A percentile compares a stretch with the other conserved stretches of the same genome.
These are phyloP conservation scores for Penicillium parvum DNA, from an alignment of 495 filamentous ascomycete genomes.

Conservation along the genomic window DNA sequence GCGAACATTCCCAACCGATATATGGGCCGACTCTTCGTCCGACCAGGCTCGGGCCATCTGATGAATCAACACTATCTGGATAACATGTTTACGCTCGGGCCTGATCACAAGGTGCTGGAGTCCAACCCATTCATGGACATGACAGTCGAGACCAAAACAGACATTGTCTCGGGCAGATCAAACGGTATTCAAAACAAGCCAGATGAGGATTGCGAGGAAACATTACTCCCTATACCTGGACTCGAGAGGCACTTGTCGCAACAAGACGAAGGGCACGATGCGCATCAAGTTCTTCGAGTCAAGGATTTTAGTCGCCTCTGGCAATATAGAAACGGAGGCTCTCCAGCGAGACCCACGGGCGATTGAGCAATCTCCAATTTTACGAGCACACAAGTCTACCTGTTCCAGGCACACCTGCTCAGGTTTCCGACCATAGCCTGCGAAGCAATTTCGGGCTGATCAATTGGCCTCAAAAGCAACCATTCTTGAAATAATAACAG, in stretches of 20 bases:
- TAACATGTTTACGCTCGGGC: slow-evolving; percentile 60
- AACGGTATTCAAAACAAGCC: neutral
- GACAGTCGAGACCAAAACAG: slow-evolving; percentile 15
- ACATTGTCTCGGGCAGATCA: neutral
- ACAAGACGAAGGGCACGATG: neutral
- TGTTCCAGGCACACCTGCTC: too few relatives aligned
- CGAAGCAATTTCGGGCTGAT: too few relatives aligned
- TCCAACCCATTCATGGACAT: slow-evolving; percentile 36
- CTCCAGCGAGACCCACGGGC: slow-evolving; percentile 30
- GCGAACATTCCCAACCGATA: slow-evolving; percentile 49
- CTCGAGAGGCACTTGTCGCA: neutral
- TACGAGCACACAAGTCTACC: too few relatives aligned
- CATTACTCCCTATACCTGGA: slow-evolving; percentile 2
- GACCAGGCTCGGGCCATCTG: slow-evolving; percentile 63
- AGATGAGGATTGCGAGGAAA: slow-evolving; percentile 2
- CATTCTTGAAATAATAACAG: too few relatives aligned
- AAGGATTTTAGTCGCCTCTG: slow-evolving; percentile 70
- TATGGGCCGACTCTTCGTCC: slow-evolving; percentile 71
- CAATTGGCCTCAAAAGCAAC: too few relatives aligned
- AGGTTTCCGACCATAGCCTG: too few relatives aligned
- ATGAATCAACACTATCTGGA: slow-evolving; percentile 79
- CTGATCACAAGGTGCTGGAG: slow-evolving; percentile 23
- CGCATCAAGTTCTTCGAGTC: slow-evolving; percentile 37
- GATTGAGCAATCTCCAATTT: too few relatives aligned
- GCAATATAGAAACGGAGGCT: slow-evolving; percentile 65